Conservation (phyloP, 2,329 filamentous ascomycete species). For the Aspergillus terreus region DNA sequence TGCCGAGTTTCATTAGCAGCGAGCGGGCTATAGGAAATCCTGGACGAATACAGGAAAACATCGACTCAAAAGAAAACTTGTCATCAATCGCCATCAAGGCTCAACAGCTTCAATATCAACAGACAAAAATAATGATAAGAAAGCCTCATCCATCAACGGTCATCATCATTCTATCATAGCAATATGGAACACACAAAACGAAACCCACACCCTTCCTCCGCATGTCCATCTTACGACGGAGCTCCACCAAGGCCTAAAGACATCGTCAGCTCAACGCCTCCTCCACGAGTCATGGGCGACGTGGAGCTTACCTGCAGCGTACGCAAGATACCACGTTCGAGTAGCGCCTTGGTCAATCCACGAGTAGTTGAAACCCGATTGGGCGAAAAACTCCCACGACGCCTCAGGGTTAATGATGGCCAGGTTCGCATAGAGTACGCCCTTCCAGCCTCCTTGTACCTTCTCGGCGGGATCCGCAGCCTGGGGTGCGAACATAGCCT, state of each 20-base stretch:
- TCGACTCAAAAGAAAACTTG: background rate
- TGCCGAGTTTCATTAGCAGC: background rate
- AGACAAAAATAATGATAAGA: background rate
- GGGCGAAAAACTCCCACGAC: slow-evolving; percentile 72
- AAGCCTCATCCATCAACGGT: background rate
- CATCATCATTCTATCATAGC: background rate
- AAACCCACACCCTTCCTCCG: background rate
- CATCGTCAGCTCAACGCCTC: slow-evolving; percentile 3
- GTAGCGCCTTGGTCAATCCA: slow-evolving; percentile 75
- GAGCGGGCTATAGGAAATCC: background rate
- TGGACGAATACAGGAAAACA: background rate
- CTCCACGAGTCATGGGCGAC: background rate
- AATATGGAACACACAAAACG: background rate
- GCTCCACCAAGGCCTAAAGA: slow-evolving; percentile 9
- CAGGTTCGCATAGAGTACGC: slow-evolving; percentile 77
- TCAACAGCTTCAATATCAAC: background rate
- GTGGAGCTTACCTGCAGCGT: slow-evolving; percentile 60
- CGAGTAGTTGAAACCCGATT: slow-evolving; percentile 59
- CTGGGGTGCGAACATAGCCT: slow-evolving; percentile 67
- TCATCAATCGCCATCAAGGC: background rate
- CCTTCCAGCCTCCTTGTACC: slow-evolving; percentile 76
- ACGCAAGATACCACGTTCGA: slow-evolving; percentile 80
- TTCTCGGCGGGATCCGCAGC: slow-evolving; percentile 54
- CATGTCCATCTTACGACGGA: background rate
- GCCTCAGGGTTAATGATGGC: slow-evolving; percentile 68